Base-by-base conservation (phyloP, 805 yeast species). In the Sungouiozyma ichnusensis region DNA sequence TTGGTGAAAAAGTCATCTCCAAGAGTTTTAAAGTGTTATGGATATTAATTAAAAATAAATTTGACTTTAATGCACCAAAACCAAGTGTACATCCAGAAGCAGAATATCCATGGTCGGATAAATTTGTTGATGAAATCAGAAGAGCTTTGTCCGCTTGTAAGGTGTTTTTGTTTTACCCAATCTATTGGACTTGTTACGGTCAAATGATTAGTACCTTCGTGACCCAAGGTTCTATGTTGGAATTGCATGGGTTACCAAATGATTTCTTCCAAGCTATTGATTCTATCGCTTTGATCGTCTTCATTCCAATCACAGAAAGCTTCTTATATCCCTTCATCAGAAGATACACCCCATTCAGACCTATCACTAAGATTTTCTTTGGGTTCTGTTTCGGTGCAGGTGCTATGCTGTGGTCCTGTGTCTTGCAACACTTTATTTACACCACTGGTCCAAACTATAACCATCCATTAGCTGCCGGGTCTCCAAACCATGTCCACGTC, bases 211-310 rank as follows among this genome's bases (percentile, higher is more conserved):
- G 76, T 65, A 79, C 79, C 62, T 81, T 83, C 53, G 73, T 81
- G 45, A 73, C 85, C 34, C 86, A 80, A 58, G 86, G 88, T 36
- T 83, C 79, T 44, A 69, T 73, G 49, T 79, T 82, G 85, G 76
- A 80, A 52, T 67, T 74, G 42, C 86, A 83, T 58, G 83, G 85
- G 34, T 70, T 83, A 51, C 92, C 94, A 50, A 84, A 84, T 58
- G 94, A 83, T 68, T 69, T 83, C 52, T 73, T 83, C 67, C 81
- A 78, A 63, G 81, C 77, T 55, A 73, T 84, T 51, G 81, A 84
- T 62, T 82, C 92, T 20, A 66, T 84, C 52, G 79, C 85, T 33
- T 73, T 84, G 51, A 80, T 84, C 51, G 66, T 84, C n/a, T 78
- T 81, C 60, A 80, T 84, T 49, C 94, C 94, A 44, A 68, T 83